phyloP scores from a whole-genome alignment of 2,329 filamentous ascomycete species.

The Penicillium sclerotigenum region DNA sequence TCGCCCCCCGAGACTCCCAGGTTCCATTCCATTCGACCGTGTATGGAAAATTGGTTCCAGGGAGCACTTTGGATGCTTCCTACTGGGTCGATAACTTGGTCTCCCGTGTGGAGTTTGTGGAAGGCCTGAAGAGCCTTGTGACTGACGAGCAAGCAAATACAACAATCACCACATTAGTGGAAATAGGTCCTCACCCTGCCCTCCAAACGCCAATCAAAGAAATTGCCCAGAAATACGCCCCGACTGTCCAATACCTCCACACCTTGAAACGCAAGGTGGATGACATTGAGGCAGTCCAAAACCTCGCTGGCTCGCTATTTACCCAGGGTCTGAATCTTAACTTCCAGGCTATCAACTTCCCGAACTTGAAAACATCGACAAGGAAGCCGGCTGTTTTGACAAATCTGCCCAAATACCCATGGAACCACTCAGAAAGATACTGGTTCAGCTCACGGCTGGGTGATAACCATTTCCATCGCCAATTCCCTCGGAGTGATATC shows the following conservation, averaged over 20 bases:
- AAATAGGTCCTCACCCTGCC: slow-evolving; percentile 23
- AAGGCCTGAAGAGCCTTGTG: slow-evolving; percentile 17
- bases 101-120: slow-evolving; percentile 22
- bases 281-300: slow-evolving; percentile 15
- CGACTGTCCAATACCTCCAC: slow-evolving; percentile 16
- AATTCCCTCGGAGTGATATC: slow-evolving; percentile 19
- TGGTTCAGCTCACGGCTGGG: slow-evolving; percentile 18
- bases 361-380: slow-evolving; percentile 1
- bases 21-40: slow-evolving; percentile 24
- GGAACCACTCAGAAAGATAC: slow-evolving; percentile 23
- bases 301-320: slow-evolving; percentile 19
- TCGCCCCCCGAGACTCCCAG: slow-evolving; percentile 12
- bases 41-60: slow-evolving; percentile 14
- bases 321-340: slow-evolving; percentile 16
- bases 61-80: slow-evolving; percentile 10
- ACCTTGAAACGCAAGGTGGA: slow-evolving; percentile 20
- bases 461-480: slow-evolving; percentile 15
- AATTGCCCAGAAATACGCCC: slow-evolving; percentile 11
- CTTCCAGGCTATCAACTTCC: slow-evolving; percentile 23
- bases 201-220: slow-evolving; percentile 19
- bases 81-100: slow-evolving; percentile 26
- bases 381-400: slow-evolving; percentile 17
- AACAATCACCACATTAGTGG: slow-evolving; percentile 15
- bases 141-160: background rate
- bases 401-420: slow-evolving; percentile 22